phyloP scores from a whole-genome alignment of 163 green algal genomes.

The Smithsoniella earleae region DNA sequence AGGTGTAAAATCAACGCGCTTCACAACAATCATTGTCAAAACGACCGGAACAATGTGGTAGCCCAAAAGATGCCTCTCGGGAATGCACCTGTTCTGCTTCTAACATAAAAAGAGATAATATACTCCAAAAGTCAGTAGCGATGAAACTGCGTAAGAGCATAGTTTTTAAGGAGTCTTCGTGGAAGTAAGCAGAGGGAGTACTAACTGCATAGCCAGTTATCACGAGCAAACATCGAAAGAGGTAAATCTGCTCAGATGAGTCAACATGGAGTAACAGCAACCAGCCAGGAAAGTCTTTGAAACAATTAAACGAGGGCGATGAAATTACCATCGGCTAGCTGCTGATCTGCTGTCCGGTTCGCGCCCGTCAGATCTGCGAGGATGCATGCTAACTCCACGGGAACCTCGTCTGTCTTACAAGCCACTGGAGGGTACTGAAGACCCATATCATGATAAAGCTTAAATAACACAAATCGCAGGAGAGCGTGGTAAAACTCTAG shows the following conservation, averaged over 20 bases:
- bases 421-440: slow-evolving; percentile 74
- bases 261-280: no score
- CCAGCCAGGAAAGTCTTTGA: neutral
- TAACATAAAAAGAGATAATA: no score
- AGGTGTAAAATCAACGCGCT: neutral
- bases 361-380: slow-evolving; percentile 7
- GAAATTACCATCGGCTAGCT: neutral
- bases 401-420: neutral
- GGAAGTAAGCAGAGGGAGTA: no score
- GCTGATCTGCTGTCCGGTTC: neutral
- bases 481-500: slow-evolving; percentile 94
- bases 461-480: slow-evolving; percentile 92
- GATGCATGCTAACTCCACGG: neutral
- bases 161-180: no score
- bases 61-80: neutral
- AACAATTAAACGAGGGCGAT: neutral
- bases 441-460: slow-evolving; percentile 83
- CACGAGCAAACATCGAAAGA: no score
- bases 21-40: neutral
- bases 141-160: no score
- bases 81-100: no score
- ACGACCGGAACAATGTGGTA: neutral
- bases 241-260: no score
- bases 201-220: no score
- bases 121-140: no score